Conservation (phyloP, 768 basidiomycete genomes). For the Gelatoporia subvermispora region DNA sequence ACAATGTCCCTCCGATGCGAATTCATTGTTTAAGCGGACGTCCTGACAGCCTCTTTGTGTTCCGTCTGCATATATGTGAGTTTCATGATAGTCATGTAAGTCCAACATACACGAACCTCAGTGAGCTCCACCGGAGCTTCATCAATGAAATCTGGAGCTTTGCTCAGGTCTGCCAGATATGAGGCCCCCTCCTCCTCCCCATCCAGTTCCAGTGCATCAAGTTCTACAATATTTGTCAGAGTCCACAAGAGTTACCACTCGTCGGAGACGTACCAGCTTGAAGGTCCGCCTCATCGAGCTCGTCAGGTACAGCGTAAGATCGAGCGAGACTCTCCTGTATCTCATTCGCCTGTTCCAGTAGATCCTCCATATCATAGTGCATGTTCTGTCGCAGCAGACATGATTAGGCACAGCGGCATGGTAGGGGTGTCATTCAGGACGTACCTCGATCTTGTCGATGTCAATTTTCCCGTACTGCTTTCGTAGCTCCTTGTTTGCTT, state of each 20-base stretch:
- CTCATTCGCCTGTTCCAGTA: slow-evolving; percentile 96
- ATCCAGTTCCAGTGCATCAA: slow-evolving; percentile 90
- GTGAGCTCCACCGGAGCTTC: slow-evolving; percentile 69
- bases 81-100: not conserved
- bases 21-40: slow-evolving; percentile 15
- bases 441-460: slow-evolving; percentile 96
- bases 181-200: slow-evolving; percentile 88
- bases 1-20: slow-evolving; percentile 10
- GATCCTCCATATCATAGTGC: slow-evolving; percentile 97
- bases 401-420: not conserved
- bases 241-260: not conserved
- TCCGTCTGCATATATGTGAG: slow-evolving; percentile 10
- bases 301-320: slow-evolving; percentile 95
- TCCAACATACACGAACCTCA: slow-evolving; percentile 39
- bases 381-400: slow-evolving; percentile 64
- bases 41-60: slow-evolving; percentile 28
- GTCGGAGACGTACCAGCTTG: slow-evolving; percentile 69
- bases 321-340: slow-evolving; percentile 92
- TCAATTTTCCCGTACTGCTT: slow-evolving; percentile 97
- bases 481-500: slow-evolving; percentile 93
- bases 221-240: slow-evolving; percentile 46
- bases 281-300: slow-evolving; percentile 94
- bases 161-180: slow-evolving; percentile 83
- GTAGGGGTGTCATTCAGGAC: slow-evolving; percentile 14
- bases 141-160: slow-evolving; percentile 90